Percentiles rank a stretch among this genome's conserved stretches.
These are phyloP conservation scores for Fusarium continuum DNA, from an alignment of 2,329 filamentous ascomycete species.

Conservation along the genomic window DNA sequence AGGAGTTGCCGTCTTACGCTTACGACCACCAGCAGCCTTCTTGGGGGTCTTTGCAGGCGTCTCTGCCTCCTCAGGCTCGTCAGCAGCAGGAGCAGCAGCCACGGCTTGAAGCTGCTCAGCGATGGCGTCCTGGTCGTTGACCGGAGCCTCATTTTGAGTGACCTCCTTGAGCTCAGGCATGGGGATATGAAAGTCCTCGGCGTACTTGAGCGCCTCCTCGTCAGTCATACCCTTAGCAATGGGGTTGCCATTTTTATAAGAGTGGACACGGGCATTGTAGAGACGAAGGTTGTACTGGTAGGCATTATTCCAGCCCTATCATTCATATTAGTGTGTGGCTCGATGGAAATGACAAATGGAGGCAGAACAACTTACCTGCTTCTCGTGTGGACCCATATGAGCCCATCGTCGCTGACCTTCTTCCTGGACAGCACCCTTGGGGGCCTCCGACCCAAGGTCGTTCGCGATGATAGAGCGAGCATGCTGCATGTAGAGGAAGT, in stretches of 20 bases:
- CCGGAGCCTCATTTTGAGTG: conserved; percentile 43
- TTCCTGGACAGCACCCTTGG: conserved; percentile 86
- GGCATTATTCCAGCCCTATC: conserved; percentile 68
- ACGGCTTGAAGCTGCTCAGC: conserved; percentile 66
- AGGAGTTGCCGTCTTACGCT: conserved; percentile 66
- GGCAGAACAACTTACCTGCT: conserved; percentile 57
- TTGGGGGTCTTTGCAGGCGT: conserved; percentile 66
- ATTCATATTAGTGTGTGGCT: not conserved
- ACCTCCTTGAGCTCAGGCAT: conserved; percentile 60
- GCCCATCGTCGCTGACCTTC: conserved; percentile 90
- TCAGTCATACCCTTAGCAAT: conserved; percentile 69
- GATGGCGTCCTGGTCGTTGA: conserved; percentile 65
- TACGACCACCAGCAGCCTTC: conserved; percentile 60
- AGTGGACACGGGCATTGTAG: conserved; percentile 72
- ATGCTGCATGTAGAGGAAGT: conserved; percentile 93
- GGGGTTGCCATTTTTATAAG: conserved; percentile 69
- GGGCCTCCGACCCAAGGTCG: conserved; percentile 77
- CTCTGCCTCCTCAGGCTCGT: conserved; percentile 56
- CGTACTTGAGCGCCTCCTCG: conserved; percentile 67
- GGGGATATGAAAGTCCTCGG: conserved; percentile 65
- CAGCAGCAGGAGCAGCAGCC: conserved; percentile 46
- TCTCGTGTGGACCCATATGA: conserved; percentile 77
- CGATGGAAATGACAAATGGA: not conserved
- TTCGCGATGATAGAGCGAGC: conserved; percentile 83
- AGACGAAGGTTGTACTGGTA: conserved; percentile 74